phyloP scores from a whole-genome alignment of 352 stramenopile genomes.

The Blastocystis hominis region DNA sequence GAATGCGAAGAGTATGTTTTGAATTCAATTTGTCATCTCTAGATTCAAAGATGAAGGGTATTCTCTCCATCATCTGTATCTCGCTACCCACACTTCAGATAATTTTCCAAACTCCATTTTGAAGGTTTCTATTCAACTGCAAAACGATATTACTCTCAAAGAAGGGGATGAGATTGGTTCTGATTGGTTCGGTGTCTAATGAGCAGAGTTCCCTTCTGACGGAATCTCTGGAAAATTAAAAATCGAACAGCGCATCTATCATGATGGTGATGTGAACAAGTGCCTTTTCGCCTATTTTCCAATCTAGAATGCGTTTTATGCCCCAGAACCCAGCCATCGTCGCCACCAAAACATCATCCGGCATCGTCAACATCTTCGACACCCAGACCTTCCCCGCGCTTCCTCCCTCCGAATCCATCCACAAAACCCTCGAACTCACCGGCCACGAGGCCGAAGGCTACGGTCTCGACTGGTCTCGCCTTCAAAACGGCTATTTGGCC shows the following conservation, averaged over 20 bases:
- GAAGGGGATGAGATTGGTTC: neutral
- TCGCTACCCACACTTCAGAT: neutral
- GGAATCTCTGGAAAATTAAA: neutral
- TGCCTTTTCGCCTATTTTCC: neutral
- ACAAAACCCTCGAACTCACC: neutral
- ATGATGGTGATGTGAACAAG: conserved; percentile 1
- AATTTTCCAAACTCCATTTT: conserved; percentile 5
- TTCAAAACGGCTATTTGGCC: conserved; percentile 74
- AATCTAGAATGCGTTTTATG: neutral
- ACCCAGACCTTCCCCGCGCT: conserved; percentile 88
- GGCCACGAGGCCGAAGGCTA: conserved; percentile 65
- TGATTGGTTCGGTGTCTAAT: neutral
- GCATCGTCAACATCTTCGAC: conserved; percentile 90
- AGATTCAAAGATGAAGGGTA: neutral
- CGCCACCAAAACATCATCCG: conserved; percentile 82
- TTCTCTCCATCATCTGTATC: neutral
- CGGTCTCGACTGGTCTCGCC: conserved; percentile 86
- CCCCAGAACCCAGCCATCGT: conserved; percentile 82
- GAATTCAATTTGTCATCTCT: neutral
- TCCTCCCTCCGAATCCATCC: conserved; percentile 61
- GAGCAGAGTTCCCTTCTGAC: neutral
- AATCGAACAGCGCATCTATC: neutral
- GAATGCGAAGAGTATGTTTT: neutral
- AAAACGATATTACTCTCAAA: neutral
- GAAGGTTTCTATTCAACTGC: neutral